Conservation (phyloP, 805 yeast species). For the Yamadazyma kitorensis region DNA sequence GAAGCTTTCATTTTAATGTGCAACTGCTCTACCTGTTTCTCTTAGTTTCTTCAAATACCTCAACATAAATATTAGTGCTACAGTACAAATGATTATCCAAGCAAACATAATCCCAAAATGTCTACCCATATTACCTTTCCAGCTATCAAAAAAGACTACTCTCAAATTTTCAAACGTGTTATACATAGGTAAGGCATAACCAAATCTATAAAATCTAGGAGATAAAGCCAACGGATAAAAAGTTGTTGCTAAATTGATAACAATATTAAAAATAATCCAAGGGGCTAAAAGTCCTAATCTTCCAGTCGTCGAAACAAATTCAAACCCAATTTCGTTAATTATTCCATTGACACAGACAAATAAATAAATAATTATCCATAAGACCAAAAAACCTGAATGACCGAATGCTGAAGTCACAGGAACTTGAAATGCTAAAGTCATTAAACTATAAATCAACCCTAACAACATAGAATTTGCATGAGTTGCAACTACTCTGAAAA, state of each 20-base stretch:
- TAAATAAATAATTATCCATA: constrained; percentile 30
- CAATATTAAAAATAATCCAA: constrained; percentile 29
- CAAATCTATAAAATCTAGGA: constrained; percentile 32
- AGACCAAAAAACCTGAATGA: constrained; percentile 28
- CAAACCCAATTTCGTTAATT: constrained; percentile 24
- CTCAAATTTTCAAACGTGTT: constrained; percentile 29
- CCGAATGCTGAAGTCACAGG: constrained; percentile 26
- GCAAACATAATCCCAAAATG: constrained; percentile 25
- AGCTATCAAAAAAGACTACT: constrained; percentile 33
- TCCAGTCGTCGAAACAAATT: constrained; percentile 18
- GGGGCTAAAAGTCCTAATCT: constrained; percentile 21
- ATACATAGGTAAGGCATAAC: constrained; percentile 37
- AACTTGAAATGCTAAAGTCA: constrained; percentile 30
- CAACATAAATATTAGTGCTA: constrained; percentile 10
- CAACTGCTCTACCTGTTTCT: constrained; percentile 5
- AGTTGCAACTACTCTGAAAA: constrained; percentile 26
- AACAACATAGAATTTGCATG: constrained; percentile 27
- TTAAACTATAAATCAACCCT: constrained; percentile 27
- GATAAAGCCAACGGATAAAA: constrained; percentile 32
- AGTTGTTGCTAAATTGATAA: constrained; percentile 28
- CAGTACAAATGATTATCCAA: constrained; percentile 26
- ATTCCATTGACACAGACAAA: constrained; percentile 27
- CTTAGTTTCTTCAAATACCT: constrained; percentile 6
- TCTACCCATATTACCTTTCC: constrained; percentile 31
- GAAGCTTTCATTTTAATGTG: not conserved